Percentiles rank a stretch among this genome's conserved stretches.
Conservation (phyloP, 169 alveolate genomes). For the Plasmodium malariae region DNA sequence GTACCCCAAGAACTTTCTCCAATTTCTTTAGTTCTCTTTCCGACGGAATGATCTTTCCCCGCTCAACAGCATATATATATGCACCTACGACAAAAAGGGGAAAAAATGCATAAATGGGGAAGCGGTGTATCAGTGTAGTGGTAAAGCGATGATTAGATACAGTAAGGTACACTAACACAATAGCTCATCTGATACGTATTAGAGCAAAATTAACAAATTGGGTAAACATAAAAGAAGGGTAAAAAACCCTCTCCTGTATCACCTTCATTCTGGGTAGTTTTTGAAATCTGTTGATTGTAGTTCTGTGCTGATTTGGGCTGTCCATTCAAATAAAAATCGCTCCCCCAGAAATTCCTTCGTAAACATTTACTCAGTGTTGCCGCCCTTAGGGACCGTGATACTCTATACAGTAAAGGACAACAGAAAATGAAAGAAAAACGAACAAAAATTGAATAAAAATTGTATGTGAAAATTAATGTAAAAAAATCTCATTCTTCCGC, state of each 20-base stretch:
- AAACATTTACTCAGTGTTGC: slow-evolving; percentile 73
- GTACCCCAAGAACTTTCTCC: slow-evolving; percentile 62
- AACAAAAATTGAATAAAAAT: background rate
- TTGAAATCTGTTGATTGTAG: slow-evolving; percentile 32
- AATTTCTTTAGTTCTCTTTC: slow-evolving; percentile 29
- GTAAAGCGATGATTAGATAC: too few species aligned
- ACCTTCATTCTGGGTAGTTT: slow-evolving; percentile 66
- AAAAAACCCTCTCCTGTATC: too few species aligned
- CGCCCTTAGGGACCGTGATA: slow-evolving; percentile 38
- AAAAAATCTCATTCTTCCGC: too few species aligned
- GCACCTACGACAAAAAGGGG: slow-evolving; percentile 18
- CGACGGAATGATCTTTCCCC: slow-evolving; percentile 56
- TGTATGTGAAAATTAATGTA: background rate
- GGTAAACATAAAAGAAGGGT: too few species aligned
- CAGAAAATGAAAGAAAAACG: background rate
- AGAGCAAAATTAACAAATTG: too few species aligned
- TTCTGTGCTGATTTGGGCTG: slow-evolving; percentile 46
- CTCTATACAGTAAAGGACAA: background rate
- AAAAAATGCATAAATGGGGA: too few species aligned
- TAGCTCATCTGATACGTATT: too few species aligned
- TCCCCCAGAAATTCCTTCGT: slow-evolving; percentile 65
- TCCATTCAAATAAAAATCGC: slow-evolving; percentile 44
- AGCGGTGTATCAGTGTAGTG: too few species aligned
- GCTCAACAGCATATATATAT: slow-evolving; percentile 59
- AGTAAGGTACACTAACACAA: too few species aligned